phyloP scores from a whole-genome alignment of 1,284 basidiomycete genomes.

The Ganoderma meredithae region DNA sequence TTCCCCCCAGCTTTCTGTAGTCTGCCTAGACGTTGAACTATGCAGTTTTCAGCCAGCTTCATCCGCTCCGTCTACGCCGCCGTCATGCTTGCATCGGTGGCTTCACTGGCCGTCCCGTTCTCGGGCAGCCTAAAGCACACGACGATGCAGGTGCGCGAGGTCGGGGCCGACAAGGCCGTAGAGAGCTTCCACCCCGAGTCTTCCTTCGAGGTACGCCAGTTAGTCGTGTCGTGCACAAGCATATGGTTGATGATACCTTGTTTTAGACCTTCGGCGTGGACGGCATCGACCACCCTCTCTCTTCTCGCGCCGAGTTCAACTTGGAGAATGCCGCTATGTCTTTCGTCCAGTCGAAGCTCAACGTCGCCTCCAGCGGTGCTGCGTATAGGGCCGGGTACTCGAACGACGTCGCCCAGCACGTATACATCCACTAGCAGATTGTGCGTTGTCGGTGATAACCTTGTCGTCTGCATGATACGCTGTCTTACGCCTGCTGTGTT shows the following conservation, averaged over 20 bases:
- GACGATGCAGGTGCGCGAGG: constrained; percentile 47
- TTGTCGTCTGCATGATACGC: not conserved
- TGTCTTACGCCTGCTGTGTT: not conserved
- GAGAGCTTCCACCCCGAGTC: constrained; percentile 53
- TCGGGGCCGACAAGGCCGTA: constrained; percentile 45
- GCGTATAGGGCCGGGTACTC: constrained; percentile 38
- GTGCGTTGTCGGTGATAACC: constrained; percentile 7
- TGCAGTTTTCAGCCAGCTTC: constrained; percentile 27
- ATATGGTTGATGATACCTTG: constrained; percentile 3
- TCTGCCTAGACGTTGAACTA: not conserved
- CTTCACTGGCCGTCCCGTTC: constrained; percentile 44
- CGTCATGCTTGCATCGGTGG: constrained; percentile 30
- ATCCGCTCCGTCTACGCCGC: constrained; percentile 37
- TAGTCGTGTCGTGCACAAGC: constrained; percentile 13
- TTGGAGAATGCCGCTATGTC: constrained; percentile 41
- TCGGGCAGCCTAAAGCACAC: constrained; percentile 47
- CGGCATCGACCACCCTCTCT: constrained; percentile 44
- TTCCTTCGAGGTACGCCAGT: constrained; percentile 47
- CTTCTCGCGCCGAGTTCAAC: constrained; percentile 39
- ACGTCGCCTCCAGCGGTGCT: constrained; percentile 34
- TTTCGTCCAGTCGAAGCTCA: constrained; percentile 41
- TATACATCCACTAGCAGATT: constrained; percentile 48
- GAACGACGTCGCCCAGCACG: constrained; percentile 43
- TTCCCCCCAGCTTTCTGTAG: not conserved
- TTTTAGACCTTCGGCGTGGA: constrained; percentile 49